Percentiles rank a stretch among this genome's conserved stretches.
These are phyloP conservation scores for Tuber aestivum DNA, from an alignment of 495 filamentous ascomycete species.

Conservation along the genomic window DNA sequence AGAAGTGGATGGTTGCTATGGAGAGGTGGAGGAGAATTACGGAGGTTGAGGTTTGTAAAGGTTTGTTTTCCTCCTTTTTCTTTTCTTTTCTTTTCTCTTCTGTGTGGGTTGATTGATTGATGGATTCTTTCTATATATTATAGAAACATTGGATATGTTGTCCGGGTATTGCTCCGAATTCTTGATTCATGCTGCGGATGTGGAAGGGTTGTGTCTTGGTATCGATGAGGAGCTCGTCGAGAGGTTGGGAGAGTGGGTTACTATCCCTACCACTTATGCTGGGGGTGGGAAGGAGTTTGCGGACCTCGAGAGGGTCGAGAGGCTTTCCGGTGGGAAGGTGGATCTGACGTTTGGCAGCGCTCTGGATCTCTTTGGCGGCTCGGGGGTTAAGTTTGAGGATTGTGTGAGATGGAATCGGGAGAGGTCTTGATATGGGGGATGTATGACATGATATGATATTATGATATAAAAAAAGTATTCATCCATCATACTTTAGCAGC, in stretches of 20 bases:
- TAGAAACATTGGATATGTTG: conserved; percentile 70
- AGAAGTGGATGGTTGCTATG: conserved; percentile 88
- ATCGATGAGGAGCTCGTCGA: conserved; percentile 80
- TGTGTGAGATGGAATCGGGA: conserved; percentile 78
- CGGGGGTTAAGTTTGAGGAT: conserved; percentile 74
- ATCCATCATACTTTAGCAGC: too few species aligned
- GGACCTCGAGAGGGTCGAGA: conserved; percentile 46
- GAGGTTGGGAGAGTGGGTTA: conserved; percentile 73
- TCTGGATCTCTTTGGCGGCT: conserved; percentile 89
- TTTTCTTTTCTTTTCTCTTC: too few species aligned
- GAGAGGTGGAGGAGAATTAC: conserved; percentile 98
- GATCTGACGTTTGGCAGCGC: conserved; percentile 96
- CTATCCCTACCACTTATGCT: conserved; percentile 89
- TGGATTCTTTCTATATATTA: too few species aligned
- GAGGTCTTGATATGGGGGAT: neutral
- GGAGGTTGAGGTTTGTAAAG: conserved; percentile 83
- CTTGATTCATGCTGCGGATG: conserved; percentile 96
- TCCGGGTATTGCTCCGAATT: conserved; percentile 94
- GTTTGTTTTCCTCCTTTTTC: conserved; percentile 38
- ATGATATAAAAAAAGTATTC: too few species aligned
- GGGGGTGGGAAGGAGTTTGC: conserved; percentile 68
- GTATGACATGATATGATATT: too few species aligned
- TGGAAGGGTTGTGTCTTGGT: conserved; percentile 83
- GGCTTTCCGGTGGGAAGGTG: conserved; percentile 69
- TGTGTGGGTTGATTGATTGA: conserved; percentile 14